phyloP scores from a whole-genome alignment of 495 filamentous ascomycete species.

The Oidiodendron maius region DNA sequence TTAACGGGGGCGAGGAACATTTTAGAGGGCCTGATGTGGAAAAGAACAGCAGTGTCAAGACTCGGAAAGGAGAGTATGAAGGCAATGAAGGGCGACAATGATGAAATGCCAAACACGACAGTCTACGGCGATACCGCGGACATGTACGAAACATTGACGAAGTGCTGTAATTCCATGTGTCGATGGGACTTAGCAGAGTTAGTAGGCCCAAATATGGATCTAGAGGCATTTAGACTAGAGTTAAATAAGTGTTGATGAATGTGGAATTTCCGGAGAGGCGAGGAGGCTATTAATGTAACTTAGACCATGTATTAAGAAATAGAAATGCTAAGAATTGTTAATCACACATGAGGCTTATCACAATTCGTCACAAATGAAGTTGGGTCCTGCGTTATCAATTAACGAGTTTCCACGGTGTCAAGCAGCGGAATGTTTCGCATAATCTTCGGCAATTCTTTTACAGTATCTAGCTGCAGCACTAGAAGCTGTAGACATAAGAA shows the following conservation, averaged over 20 bases:
- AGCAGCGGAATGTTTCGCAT: no score
- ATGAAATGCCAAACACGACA: slow-evolving; percentile 62
- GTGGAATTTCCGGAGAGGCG: background rate
- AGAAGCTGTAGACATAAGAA: no score
- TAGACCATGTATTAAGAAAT: no score
- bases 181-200: slow-evolving; percentile 78
- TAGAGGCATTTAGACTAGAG: slow-evolving; percentile 71
- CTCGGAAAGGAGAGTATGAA: slow-evolving; percentile 75
- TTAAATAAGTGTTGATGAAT: slow-evolving; percentile 33
- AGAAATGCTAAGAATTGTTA: no score
- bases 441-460: no score
- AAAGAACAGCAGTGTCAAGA: slow-evolving; percentile 84
- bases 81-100: slow-evolving; percentile 51
- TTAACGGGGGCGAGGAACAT: slow-evolving; percentile 90
- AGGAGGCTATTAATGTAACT: no score
- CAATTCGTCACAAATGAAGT: no score
- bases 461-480: no score
- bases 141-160: slow-evolving; percentile 82
- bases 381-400: no score
- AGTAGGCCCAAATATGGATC: slow-evolving; percentile 84
- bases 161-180: slow-evolving; percentile 93
- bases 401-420: no score
- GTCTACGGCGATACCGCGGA: slow-evolving; percentile 94
- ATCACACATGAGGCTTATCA: no score
- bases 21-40: slow-evolving; percentile 86